phyloP scores from a whole-genome alignment of 345 rosid genomes.

The Boechera retrofracta region DNA sequence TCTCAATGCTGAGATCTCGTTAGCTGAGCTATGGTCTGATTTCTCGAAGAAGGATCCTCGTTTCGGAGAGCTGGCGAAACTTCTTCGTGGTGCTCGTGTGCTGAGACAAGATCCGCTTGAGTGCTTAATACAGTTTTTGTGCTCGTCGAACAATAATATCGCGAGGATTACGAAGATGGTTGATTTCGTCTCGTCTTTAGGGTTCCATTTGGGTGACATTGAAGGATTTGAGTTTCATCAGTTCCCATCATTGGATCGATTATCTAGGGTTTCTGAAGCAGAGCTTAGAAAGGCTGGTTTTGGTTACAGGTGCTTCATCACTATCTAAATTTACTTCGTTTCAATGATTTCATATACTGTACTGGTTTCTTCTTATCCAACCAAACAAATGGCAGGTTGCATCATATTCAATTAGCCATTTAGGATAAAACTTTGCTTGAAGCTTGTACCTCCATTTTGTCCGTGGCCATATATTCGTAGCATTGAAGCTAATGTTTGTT shows the following conservation, averaged over 20 bases:
- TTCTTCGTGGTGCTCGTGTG: slow-evolving; percentile 82
- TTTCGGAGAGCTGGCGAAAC: slow-evolving; percentile 66
- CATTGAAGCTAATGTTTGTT: background rate
- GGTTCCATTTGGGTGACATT: slow-evolving; percentile 64
- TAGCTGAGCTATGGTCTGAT: slow-evolving; percentile 62
- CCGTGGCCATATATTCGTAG: background rate
- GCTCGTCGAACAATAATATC: slow-evolving; percentile 93
- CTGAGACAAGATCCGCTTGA: slow-evolving; percentile 92
- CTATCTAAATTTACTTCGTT: slow-evolving; percentile 3
- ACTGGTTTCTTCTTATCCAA: background rate
- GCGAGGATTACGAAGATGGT: slow-evolving; percentile 94
- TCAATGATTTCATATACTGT: background rate
- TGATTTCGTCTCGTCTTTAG: slow-evolving; percentile 69
- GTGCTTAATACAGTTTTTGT: slow-evolving; percentile 85
- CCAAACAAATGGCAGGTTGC: background rate
- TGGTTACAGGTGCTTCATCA: slow-evolving; percentile 74
- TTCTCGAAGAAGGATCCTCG: slow-evolving; percentile 71
- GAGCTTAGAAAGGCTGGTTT: slow-evolving; percentile 84
- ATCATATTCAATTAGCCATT: background rate
- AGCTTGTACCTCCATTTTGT: background rate
- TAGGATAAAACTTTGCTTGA: background rate
- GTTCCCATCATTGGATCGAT: slow-evolving; percentile 78
- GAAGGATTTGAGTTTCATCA: slow-evolving; percentile 76
- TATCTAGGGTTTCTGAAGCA: slow-evolving; percentile 65
- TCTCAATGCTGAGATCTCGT: slow-evolving; percentile 64